Conservation (phyloP, 176 grass and related monocot genomes). For the Canna indica region DNA sequence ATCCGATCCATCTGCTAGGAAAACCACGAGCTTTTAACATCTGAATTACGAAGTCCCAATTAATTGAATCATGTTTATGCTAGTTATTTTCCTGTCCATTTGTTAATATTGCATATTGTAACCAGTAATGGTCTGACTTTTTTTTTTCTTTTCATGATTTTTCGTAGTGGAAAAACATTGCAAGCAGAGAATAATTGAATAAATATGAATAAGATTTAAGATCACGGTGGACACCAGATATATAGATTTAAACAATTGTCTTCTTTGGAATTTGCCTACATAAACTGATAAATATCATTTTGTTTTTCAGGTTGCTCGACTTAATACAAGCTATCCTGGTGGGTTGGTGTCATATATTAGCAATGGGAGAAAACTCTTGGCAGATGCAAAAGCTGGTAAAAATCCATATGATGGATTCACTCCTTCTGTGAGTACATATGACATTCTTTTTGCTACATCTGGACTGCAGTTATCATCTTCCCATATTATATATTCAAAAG, state of each 20-base stretch:
- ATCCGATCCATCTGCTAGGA: too few species aligned
- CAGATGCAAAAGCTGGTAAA: slow-evolving; percentile 77
- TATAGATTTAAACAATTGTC: not conserved
- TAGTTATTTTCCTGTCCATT: not conserved
- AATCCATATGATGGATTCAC: slow-evolving; percentile 88
- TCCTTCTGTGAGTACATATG: slow-evolving; percentile 59
- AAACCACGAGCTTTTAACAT: too few species aligned
- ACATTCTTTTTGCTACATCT: not conserved
- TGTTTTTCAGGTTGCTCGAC: slow-evolving; percentile 36
- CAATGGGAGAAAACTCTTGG: slow-evolving; percentile 78
- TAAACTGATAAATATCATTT: not conserved
- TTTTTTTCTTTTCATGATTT: not conserved
- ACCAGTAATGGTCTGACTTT: not conserved
- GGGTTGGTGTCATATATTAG: slow-evolving; percentile 63
- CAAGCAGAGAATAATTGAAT: not conserved
- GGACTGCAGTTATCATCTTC: not conserved
- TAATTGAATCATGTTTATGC: too few species aligned
- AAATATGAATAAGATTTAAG: not conserved
- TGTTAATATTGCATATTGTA: not conserved
- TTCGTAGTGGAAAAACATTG: not conserved
- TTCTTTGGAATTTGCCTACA: not conserved
- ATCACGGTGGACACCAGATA: not conserved
- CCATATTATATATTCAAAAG: too few species aligned
- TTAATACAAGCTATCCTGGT: slow-evolving; percentile 88
- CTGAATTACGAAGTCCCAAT: too few species aligned